Evolutionary conservation across 768 basidiomycete species (phyloP), one percentile per base, ranked within the genome.

Genomic region (Psilocybe cyanescens): DNA sequence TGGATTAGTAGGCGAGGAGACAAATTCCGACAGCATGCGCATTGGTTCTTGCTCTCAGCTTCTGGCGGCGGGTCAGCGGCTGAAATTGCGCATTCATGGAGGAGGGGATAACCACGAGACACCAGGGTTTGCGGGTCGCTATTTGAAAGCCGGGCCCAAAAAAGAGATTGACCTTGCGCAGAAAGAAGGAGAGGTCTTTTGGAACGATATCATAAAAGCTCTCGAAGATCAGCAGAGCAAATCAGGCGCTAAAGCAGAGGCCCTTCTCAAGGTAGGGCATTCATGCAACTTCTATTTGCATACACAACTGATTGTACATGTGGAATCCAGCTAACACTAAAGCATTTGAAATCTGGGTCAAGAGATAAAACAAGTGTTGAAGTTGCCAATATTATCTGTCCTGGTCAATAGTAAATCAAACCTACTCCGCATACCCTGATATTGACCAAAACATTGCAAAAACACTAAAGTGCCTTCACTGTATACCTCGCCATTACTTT

Each of bases 21-120:
- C 19, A 9, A 55, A 24, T 24, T 60, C 59, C 16, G 59, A 60
- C 46, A 60, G 52, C 31, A 60, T 55, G 59, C 53, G 53, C 14
- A 55, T 60, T 44, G 59, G 31, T 1, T 54, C 59, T 3, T 60
- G 53, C 41, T 52, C 41, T 8, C 59, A 60, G 29, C 45, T 60
- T 19, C 33, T 60, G 5, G 53, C 33, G 3, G 59, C 44, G 9
- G 59, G 59, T n/a, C 52, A 48, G 14, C 30, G 59, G 16, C 16
- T 60, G 44, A 60, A 60, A n/a, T 29, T 59, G 24, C 59, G 28
- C 24, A 8, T 60, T 24, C 59, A 45, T 16, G 59, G 59, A 8
- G 59, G 51, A 8, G 59, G 59, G 2, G 57, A 58, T 14, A 50
- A 39, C 9, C 17, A 30, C 8, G 33, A 46, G 1, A 58, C 57